Conservation (phyloP, 768 basidiomycete species). For the Mycena albidolilacea region DNA sequence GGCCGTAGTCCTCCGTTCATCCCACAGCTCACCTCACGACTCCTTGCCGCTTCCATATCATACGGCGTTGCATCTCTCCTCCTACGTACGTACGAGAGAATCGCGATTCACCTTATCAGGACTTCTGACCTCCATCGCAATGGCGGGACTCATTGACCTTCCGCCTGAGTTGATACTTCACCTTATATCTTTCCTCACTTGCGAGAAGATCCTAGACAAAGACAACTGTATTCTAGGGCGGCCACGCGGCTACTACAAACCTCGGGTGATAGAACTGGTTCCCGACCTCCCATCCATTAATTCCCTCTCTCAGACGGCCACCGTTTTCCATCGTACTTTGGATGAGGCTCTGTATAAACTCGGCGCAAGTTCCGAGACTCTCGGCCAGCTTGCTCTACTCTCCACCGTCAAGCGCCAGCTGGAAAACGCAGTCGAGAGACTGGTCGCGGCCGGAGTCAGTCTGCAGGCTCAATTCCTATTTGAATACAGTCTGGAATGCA, state of each 20-base stretch:
- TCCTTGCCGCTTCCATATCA: no score
- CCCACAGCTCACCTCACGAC: no score
- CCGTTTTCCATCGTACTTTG: neutral
- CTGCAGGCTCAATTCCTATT: neutral
- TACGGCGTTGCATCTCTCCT: no score
- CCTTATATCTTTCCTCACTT: neutral
- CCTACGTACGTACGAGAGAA: neutral
- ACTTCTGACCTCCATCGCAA: neutral
- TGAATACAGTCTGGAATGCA: neutral
- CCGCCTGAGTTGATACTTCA: neutral
- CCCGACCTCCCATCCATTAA: neutral
- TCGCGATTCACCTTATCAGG: no score
- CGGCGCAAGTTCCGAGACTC: neutral
- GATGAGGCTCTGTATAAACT: neutral
- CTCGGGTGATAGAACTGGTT: neutral
- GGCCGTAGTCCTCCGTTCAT: no score
- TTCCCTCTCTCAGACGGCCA: neutral
- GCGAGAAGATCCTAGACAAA: neutral
- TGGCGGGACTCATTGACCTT: neutral
- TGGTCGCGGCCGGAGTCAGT: slow-evolving; percentile 1
- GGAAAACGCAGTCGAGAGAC: slow-evolving; percentile 3
- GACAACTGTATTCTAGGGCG: neutral
- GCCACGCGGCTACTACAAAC: neutral
- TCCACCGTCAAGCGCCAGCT: slow-evolving; percentile 6
- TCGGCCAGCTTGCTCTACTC: slow-evolving; percentile 14